Percentiles rank a stretch among this genome's conserved stretches.
Conservation (phyloP, 1,284 basidiomycete genomes). For the Gomphus bonarii region DNA sequence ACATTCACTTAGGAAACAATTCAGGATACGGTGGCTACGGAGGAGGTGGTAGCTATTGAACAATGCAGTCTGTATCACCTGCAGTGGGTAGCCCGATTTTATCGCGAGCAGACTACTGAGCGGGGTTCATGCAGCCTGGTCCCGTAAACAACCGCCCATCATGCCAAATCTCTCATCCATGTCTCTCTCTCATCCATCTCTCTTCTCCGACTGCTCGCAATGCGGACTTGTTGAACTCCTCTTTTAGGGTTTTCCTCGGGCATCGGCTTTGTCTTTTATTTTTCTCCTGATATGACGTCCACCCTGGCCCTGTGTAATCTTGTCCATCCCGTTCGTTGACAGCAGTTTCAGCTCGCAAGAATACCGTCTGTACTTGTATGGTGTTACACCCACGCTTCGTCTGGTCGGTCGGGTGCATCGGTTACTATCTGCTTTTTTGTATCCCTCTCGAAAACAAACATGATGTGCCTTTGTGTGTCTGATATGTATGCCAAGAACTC, state of each 20-base stretch:
- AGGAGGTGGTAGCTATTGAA: slow-evolving; percentile 1
- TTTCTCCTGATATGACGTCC: neutral
- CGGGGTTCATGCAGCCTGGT: neutral
- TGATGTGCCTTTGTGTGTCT: neutral
- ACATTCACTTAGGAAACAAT: neutral
- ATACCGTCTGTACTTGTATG: slow-evolving; percentile 9
- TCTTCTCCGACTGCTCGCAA: neutral
- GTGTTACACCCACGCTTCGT: slow-evolving; percentile 6
- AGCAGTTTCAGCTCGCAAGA: slow-evolving; percentile 7
- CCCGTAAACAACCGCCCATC: neutral
- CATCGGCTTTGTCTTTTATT: slow-evolving; percentile 2
- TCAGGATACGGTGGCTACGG: slow-evolving; percentile 6
- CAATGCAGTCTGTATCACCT: neutral
- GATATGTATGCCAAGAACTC: too few relatives aligned
- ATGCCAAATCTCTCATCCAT: neutral
- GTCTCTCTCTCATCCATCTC: neutral
- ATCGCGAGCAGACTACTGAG: neutral
- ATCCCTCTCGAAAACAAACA: neutral
- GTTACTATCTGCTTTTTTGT: neutral
- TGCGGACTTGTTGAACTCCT: neutral
- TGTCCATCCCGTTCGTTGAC: slow-evolving; percentile 1
- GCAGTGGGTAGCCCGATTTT: neutral
- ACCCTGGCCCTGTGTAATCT: slow-evolving; percentile 3
- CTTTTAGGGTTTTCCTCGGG: slow-evolving; percentile 1
- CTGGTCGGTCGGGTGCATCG: slow-evolving; percentile 4